Evolutionary conservation across 257 asterid species (phyloP).

Genomic region (Solanum neorickii): DNA sequence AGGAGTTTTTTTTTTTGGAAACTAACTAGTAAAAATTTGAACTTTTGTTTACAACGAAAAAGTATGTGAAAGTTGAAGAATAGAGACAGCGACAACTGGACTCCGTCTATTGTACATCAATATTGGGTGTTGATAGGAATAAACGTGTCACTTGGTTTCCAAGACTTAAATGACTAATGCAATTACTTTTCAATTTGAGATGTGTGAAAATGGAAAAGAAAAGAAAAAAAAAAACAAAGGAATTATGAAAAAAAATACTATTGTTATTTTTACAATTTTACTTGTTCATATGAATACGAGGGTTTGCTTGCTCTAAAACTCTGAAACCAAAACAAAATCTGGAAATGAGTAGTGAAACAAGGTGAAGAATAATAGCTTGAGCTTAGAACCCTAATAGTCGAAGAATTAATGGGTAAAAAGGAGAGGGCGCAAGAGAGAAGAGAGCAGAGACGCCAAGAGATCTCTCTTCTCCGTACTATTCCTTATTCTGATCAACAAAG

Average conservation of each 20-base stretch:
- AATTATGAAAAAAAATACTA: no score
- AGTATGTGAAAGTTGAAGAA: not conserved
- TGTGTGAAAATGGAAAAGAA: no score
- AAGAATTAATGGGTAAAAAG: conserved; percentile 38
- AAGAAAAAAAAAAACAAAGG: no score
- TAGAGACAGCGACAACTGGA: not conserved
- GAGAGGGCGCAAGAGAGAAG: conserved; percentile 63
- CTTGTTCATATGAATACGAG: not conserved
- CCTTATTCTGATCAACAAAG: conserved; percentile 77
- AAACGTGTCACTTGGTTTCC: not conserved
- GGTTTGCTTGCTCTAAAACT: not conserved
- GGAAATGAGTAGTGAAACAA: not conserved
- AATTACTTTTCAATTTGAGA: no score
- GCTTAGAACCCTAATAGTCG: not conserved
- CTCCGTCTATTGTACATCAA: not conserved
- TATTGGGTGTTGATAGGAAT: not conserved
- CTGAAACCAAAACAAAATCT: not conserved
- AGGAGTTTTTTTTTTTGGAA: not conserved
- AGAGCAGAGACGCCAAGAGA: conserved; percentile 70
- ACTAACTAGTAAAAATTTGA: not conserved
- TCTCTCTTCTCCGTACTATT: conserved; percentile 66
- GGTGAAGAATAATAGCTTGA: not conserved
- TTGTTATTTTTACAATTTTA: no score
- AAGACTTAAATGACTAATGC: no score
- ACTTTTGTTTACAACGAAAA: not conserved